Percentiles rank a stretch among this genome's conserved stretches.
These are phyloP conservation scores for Talaromyces pinophilus DNA, from an alignment of 2,329 filamentous ascomycete genomes.

Conservation along the genomic window DNA sequence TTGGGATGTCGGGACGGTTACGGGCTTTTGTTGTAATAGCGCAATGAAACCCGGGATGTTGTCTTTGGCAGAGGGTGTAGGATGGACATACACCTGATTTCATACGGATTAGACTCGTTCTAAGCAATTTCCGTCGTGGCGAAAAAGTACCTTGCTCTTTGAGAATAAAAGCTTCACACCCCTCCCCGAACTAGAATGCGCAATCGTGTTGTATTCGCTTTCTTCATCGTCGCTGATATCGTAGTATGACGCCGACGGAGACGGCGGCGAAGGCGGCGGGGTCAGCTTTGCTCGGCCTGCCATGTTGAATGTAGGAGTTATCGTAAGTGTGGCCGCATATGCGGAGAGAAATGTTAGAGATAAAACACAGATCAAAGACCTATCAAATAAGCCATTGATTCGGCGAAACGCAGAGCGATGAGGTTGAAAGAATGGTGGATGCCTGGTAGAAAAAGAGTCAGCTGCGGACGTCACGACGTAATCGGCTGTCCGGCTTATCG, in stretches of 20 bases:
- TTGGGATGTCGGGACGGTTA: conserved; percentile 33
- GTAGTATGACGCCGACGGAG: conserved; percentile 86
- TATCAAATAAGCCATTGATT: not conserved
- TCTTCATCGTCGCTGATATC: conserved; percentile 96
- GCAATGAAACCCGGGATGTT: conserved; percentile 95
- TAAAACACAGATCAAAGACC: not conserved
- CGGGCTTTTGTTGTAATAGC: conserved; percentile 81
- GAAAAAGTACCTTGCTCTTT: conserved; percentile 78
- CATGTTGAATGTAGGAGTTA: conserved; percentile 29
- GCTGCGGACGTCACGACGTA: conserved; percentile 25
- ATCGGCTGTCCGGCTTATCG: conserved; percentile 15
- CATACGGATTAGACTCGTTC: not conserved
- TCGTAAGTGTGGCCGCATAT: not conserved
- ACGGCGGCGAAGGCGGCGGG: conserved; percentile 54
- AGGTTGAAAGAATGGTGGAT: conserved; percentile 14
- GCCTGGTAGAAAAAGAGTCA: conserved; percentile 20
- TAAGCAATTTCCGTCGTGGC: too few relatives aligned
- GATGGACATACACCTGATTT: conserved; percentile 82
- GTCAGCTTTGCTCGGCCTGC: conserved; percentile 39
- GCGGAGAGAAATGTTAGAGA: not conserved
- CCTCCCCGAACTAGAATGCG: conserved; percentile 71
- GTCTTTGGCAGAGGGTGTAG: conserved; percentile 87
- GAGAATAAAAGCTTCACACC: conserved; percentile 93
- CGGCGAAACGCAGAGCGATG: not conserved
- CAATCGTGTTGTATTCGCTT: conserved; percentile 90